phyloP scores from a whole-genome alignment of 1,139 yeast genomes.

The Pichia sp. region DNA sequence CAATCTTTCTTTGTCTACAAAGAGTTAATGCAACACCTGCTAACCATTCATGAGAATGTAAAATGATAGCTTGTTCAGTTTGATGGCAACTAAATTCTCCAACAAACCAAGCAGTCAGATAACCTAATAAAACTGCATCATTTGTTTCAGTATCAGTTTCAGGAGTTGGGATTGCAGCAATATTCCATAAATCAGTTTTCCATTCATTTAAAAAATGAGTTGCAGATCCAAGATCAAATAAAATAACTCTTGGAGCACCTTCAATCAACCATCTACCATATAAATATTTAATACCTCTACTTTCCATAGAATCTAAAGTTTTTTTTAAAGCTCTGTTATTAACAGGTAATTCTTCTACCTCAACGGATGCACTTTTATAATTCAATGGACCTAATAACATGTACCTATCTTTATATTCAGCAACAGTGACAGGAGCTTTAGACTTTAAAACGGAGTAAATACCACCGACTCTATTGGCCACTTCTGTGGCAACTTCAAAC shows the following conservation, averaged over 20 bases:
- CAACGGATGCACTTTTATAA: constrained; percentile 77
- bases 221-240: constrained; percentile 82
- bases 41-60: constrained; percentile 97
- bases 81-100: constrained; percentile 88
- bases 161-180: constrained; percentile 91
- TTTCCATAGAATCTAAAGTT: constrained; percentile 66
- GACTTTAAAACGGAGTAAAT: constrained; percentile 94
- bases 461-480: constrained; percentile 96
- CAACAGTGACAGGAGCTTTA: constrained; percentile 93
- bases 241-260: constrained; percentile 89
- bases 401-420: constrained; percentile 86
- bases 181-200: constrained; percentile 90
- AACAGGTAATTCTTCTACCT: constrained; percentile 83
- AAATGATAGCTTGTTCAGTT: constrained; percentile 71
- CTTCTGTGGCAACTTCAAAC: constrained; percentile 95
- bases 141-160: constrained; percentile 82
- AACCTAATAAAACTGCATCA: constrained; percentile 89
- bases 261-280: constrained; percentile 97
- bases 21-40: constrained; percentile 95
- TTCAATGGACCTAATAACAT: constrained; percentile 84
- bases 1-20: constrained; percentile 86
- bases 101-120: constrained; percentile 92
- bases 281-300: constrained; percentile 74
- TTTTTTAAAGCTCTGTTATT: constrained; percentile 54
- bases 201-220: constrained; percentile 71